These are phyloP conservation scores for Solanum acaule DNA, from an alignment of 257 asterid genomes.

Conservation along the genomic window DNA sequence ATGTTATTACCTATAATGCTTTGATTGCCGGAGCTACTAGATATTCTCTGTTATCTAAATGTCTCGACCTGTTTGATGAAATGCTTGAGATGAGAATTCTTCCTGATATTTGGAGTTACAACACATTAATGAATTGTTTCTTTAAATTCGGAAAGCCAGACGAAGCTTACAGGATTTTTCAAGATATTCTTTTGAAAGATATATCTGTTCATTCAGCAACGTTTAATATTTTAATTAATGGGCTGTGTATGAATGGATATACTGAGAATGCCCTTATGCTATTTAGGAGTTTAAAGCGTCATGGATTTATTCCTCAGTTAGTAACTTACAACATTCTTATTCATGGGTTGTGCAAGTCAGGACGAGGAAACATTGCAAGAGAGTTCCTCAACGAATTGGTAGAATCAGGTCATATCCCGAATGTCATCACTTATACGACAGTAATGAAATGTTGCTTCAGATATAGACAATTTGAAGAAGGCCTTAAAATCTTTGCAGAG, in stretches of 20 bases:
- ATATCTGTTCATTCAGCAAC: not conserved
- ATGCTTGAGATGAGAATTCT: not conserved
- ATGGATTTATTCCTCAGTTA: not conserved
- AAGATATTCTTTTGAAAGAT: not conserved
- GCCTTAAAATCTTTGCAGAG: not conserved
- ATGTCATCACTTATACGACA: not conserved
- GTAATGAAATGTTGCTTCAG: not conserved
- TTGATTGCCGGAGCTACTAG: not conserved
- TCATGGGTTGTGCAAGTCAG: not conserved
- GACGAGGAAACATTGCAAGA: not conserved
- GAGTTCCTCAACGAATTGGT: not conserved
- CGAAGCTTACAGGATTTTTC: not conserved
- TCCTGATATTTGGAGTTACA: conserved; percentile 1
- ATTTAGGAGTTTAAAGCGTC: not conserved
- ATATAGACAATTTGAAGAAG: not conserved
- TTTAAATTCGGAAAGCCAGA: not conserved
- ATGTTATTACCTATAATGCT: not conserved
- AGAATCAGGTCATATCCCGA: not conserved
- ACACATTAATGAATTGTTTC: not conserved
- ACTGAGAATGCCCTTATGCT: not conserved
- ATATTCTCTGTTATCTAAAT: not conserved
- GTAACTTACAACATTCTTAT: not conserved
- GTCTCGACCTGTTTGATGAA: not conserved
- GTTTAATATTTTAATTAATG: not conserved
- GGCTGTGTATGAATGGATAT: not conserved